These are phyloP conservation scores for Cladosporium sp. DNA, from an alignment of 2,329 filamentous ascomycete species.

Conservation along the genomic window DNA sequence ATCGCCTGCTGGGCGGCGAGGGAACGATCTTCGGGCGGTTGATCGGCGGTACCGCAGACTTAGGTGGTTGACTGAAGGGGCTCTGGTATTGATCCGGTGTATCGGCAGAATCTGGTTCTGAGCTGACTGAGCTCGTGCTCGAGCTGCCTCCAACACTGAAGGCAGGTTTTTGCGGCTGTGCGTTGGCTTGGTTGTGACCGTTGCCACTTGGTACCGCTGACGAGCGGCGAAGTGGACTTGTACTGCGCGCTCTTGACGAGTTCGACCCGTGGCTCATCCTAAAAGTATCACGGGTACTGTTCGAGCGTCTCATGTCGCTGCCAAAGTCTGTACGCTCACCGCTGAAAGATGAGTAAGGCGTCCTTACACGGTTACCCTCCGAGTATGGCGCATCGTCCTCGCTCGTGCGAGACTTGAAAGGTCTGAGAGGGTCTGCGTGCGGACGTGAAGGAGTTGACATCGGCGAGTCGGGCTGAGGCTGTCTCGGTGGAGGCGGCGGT, in stretches of 20 bases:
- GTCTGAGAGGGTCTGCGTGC: slow-evolving; percentile 31
- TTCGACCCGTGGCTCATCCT: slow-evolving; percentile 20
- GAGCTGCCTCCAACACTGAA: slow-evolving; percentile 11
- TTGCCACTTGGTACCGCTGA: slow-evolving; percentile 9
- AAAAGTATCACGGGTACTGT: slow-evolving; percentile 44
- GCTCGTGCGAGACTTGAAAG: slow-evolving; percentile 27
- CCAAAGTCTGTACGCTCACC: slow-evolving; percentile 54
- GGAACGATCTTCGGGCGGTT: slow-evolving; percentile 28
- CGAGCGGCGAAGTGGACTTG: slow-evolving; percentile 19
- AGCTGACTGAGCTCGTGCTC: slow-evolving; percentile 3
- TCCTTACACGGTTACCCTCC: slow-evolving; percentile 45
- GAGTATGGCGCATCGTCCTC: slow-evolving; percentile 37
- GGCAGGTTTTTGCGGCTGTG: background rate
- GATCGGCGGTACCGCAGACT: background rate
- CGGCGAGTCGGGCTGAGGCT: slow-evolving; percentile 26
- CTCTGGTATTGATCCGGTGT: background rate
- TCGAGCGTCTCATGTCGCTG: slow-evolving; percentile 45
- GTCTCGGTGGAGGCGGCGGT: slow-evolving; percentile 33
- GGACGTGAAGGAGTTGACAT: slow-evolving; percentile 31
- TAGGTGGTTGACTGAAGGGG: background rate
- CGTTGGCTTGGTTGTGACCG: background rate
- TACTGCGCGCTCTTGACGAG: slow-evolving; percentile 18
- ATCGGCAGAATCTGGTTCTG: background rate
- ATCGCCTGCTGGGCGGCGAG: slow-evolving; percentile 24
- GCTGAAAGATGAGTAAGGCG: slow-evolving; percentile 47